Evolutionary conservation across 1,139 yeast species (phyloP).

Genomic region (Yamadazyma atlantica): DNA sequence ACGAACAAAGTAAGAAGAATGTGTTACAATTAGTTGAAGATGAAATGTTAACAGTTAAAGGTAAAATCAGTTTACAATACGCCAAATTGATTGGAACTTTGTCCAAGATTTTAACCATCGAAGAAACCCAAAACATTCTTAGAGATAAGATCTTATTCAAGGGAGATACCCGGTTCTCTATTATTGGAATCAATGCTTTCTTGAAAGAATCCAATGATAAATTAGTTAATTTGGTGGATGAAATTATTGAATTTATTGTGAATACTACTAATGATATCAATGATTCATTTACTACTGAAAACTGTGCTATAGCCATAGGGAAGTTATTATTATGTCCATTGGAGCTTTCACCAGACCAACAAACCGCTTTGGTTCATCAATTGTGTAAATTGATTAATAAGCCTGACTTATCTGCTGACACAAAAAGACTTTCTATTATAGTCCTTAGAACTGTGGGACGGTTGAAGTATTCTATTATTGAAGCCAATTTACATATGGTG

Average conservation of each 20-base stretch:
- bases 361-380: slow-evolving; percentile 40
- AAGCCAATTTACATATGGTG: slow-evolving; percentile 54
- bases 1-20: slow-evolving; percentile 67
- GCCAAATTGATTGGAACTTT: slow-evolving; percentile 80
- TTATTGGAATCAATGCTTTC: slow-evolving; percentile 76
- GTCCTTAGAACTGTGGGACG: slow-evolving; percentile 75
- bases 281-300: slow-evolving; percentile 65
- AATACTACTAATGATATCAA: slow-evolving; percentile 42
- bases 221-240: slow-evolving; percentile 50
- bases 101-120: slow-evolving; percentile 62
- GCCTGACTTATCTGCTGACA: slow-evolving; percentile 71
- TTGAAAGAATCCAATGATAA: slow-evolving; percentile 72
- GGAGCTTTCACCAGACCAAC: slow-evolving; percentile 25
- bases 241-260: slow-evolving; percentile 48
- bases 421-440: slow-evolving; percentile 77
- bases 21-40: slow-evolving; percentile 77
- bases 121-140: slow-evolving; percentile 64
- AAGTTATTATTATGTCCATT: slow-evolving; percentile 55
- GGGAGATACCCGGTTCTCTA: slow-evolving; percentile 55
- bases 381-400: slow-evolving; percentile 49
- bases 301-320: slow-evolving; percentile 81
- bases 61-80: slow-evolving; percentile 66
- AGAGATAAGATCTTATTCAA: slow-evolving; percentile 56
- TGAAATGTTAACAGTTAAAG: slow-evolving; percentile 54
- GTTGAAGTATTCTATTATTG: slow-evolving; percentile 49